These are phyloP conservation scores for Saitoella complicata DNA, from an alignment of 805 yeast species.

Conservation along the genomic window DNA sequence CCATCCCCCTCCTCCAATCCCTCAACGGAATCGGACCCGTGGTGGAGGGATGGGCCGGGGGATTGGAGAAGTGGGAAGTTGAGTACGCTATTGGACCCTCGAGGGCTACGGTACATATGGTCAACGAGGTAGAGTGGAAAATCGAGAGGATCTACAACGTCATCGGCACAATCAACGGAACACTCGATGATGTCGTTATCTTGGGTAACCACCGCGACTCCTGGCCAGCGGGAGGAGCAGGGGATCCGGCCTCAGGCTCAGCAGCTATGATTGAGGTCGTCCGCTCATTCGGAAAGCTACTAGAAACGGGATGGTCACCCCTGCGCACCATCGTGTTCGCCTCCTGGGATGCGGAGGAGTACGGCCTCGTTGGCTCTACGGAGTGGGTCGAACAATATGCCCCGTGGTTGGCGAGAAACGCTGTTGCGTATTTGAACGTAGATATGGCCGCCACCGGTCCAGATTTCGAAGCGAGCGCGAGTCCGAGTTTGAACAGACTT, in stretches of 20 bases:
- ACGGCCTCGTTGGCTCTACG: constrained; percentile 58
- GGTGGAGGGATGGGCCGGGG: background rate
- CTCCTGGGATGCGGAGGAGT: constrained; percentile 73
- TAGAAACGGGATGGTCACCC: constrained; percentile 53
- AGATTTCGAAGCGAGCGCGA: constrained; percentile 33
- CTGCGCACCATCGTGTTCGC: constrained; percentile 50
- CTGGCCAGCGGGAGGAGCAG: constrained; percentile 59
- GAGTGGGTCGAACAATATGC: constrained; percentile 56
- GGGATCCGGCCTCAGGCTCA: constrained; percentile 64
- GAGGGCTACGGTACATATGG: background rate
- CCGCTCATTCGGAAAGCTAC: constrained; percentile 37
- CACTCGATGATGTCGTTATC: constrained; percentile 35
- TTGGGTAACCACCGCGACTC: constrained; percentile 70
- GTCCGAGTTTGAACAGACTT: constrained; percentile 41
- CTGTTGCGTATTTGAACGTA: constrained; percentile 51
- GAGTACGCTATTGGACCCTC: constrained; percentile 15
- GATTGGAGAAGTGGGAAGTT: too few species aligned
- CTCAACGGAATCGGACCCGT: background rate
- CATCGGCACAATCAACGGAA: constrained; percentile 44
- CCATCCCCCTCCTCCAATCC: too few species aligned
- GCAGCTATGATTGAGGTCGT: constrained; percentile 50
- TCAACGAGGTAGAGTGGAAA: constrained; percentile 34
- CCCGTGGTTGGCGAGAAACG: constrained; percentile 29
- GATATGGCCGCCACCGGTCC: constrained; percentile 52
- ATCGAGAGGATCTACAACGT: constrained; percentile 48